Evolutionary conservation across 2,329 filamentous ascomycete genomes (phyloP).

Genomic region (Trichoderma endophyticum): DNA sequence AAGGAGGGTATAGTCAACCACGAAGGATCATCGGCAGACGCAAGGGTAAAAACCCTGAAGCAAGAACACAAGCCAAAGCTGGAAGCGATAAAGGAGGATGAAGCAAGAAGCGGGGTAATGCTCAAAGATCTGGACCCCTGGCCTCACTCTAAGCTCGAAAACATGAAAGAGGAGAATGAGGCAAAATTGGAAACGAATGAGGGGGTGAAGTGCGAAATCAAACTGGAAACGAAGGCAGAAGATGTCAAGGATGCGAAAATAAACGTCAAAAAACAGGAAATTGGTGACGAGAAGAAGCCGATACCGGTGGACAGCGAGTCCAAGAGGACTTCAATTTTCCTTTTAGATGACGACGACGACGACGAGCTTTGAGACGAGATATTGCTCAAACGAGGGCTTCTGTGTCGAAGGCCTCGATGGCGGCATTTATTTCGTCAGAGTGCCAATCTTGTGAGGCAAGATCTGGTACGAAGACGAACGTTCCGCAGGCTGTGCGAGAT

Average conservation of each 20-base stretch:
- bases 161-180: neutral
- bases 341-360: constrained; percentile 39
- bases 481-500: constrained; percentile 40
- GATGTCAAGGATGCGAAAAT: constrained; percentile 22
- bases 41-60: constrained; percentile 14
- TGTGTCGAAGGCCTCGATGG: neutral
- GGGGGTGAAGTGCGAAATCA: constrained; percentile 24
- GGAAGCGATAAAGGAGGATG: constrained; percentile 12
- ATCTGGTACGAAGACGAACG: constrained; percentile 41
- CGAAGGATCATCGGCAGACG: constrained; percentile 23
- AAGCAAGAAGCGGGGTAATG: constrained; percentile 12
- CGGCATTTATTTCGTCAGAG: constrained; percentile 46
- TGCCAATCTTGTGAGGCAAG: constrained; percentile 51
- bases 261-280: constrained; percentile 15
- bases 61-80: constrained; percentile 8
- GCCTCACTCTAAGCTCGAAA: constrained; percentile 2
- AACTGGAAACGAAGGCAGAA: constrained; percentile 5
- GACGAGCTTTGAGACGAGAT: constrained; percentile 33
- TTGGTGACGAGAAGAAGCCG: constrained; percentile 21
- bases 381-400: neutral
- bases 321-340: constrained; percentile 35
- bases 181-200: neutral
- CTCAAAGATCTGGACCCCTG: neutral
- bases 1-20: constrained; percentile 22
- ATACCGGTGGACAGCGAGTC: constrained; percentile 25